phyloP scores from a whole-genome alignment of 176 grass and related monocot genomes.

The Typha latifolia region DNA sequence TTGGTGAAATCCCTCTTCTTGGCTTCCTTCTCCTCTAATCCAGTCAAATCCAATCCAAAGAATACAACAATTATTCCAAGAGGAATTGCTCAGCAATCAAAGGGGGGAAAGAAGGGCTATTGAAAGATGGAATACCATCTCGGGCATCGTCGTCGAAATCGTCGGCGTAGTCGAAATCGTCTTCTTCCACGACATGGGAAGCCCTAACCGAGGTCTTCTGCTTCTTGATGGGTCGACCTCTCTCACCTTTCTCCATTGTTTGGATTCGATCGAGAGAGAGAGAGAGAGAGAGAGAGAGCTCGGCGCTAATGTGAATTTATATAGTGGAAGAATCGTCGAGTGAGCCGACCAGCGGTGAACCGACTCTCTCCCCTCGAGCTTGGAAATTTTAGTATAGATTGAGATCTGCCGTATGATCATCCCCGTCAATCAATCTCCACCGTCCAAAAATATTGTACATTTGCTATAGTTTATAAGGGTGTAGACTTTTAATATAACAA shows the following conservation, averaged over 20 bases:
- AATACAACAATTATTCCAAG: neutral
- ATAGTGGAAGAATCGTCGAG: too few relatives aligned
- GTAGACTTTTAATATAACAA: too few relatives aligned
- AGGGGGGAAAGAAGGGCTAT: neutral
- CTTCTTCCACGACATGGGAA: constrained; percentile 44
- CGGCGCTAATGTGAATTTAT: too few relatives aligned
- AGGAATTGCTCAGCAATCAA: neutral
- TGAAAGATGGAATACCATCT: constrained; percentile 38
- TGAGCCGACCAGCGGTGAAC: too few relatives aligned
- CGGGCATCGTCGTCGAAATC: constrained; percentile 65
- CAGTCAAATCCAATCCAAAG: neutral
- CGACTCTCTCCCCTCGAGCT: too few relatives aligned
- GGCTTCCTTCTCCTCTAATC: constrained; percentile 44
- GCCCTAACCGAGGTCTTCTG: constrained; percentile 51
- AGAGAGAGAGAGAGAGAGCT: too few relatives aligned
- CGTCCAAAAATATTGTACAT: too few relatives aligned
- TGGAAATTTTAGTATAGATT: too few relatives aligned
- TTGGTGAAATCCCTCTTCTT: constrained; percentile 96
- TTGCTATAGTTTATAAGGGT: too few relatives aligned
- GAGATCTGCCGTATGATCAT: too few relatives aligned
- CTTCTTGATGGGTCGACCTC: constrained; percentile 50
- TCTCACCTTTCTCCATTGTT: constrained; percentile 29
- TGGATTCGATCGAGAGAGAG: constrained; percentile 10
- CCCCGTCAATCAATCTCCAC: too few relatives aligned
- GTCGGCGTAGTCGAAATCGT: constrained; percentile 61